Evolutionary conservation across 2,329 filamentous ascomycete genomes (phyloP), one percentile per base, ranked within the genome.

Genomic region (Chaetoscypha palmicola): DNA sequence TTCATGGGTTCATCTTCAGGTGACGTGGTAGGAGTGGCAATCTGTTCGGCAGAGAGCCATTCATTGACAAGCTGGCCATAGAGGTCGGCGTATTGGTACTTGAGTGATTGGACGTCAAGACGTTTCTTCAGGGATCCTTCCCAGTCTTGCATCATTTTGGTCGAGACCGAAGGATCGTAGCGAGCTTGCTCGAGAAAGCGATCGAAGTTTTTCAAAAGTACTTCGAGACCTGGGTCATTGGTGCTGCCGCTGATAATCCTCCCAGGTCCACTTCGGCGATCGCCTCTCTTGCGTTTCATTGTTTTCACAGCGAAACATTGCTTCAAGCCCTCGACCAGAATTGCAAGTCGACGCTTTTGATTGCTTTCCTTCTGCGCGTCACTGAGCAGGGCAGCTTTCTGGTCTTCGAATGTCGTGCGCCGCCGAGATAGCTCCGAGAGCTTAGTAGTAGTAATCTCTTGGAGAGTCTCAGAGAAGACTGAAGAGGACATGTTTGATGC

Each of bases 51-150:
- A 1, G 64, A 61, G 38, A 79, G 60, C 69, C 73, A 77, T 50
- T 78, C 74, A 0, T 66, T 72, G 10, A 77, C 70, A 19, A 81
- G 58, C 30, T 69, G 59, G 14, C 72, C 71, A 55, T 79, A 80
- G 23, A 81, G 65, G 5, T 67, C 64, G 0, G 76, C 76, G 54
- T 77, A 74, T 14, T 74, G 66, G 51, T 77, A 71, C 46, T 72
- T 76, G 38, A 69, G 65, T n/a, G 68, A 68, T 50, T 76, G 66
- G n/a, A 69, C 63, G 11, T 66, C 57, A 4, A 81, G 51, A 24
- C 70, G 67, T 20, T 66, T 58, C 24, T 67, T 61, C n/a, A 81
- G 55, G 19, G 66, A 62, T 11, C 58, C 50, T 49, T 78, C 68
- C 60, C 70, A 76, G 33, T 67, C 65, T 1, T 56, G 51, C 5